Conservation (phyloP, 2,329 filamentous ascomycete species). For the Didymella lethalis region DNA sequence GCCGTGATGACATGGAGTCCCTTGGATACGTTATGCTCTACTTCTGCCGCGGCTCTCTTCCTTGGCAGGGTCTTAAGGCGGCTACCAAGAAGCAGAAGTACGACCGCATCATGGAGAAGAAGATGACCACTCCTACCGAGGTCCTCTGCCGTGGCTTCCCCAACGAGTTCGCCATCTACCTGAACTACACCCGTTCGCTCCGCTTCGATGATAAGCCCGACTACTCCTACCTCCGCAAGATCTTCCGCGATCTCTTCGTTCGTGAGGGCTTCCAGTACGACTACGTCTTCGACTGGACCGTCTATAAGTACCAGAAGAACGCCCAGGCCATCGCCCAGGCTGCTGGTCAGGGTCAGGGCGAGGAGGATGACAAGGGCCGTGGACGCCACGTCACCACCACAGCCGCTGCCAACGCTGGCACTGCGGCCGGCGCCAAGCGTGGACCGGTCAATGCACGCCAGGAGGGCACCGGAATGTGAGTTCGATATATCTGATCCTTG, state of each 20-base stretch:
- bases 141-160: conserved; percentile 98
- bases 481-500: conserved; percentile 78
- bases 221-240: conserved; percentile 99
- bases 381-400: conserved; percentile 64
- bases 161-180: conserved; percentile 99
- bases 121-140: conserved; percentile 99
- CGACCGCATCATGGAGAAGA: conserved; percentile 99
- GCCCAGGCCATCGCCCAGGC: conserved; percentile 91
- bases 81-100: conserved; percentile 99
- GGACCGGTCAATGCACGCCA: conserved; percentile 79
- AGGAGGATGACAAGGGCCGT: conserved; percentile 80
- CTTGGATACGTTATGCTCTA: conserved; percentile 99
- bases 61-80: conserved; percentile 98
- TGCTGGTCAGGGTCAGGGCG: conserved; percentile 68
- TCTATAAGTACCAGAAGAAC: conserved; percentile 99
- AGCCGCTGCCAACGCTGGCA: conserved; percentile 69
- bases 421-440: conserved; percentile 69
- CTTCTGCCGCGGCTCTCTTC: conserved; percentile 98
- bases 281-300: conserved; percentile 99
- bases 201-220: conserved; percentile 99
- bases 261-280: conserved; percentile 99
- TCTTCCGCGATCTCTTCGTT: conserved; percentile 99
- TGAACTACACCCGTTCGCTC: conserved; percentile 98
- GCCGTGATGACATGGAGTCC: conserved; percentile 99
- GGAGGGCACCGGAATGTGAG: conserved; percentile 97